Evolutionary conservation across 495 filamentous ascomycete species (phyloP), one percentile per base, ranked within the genome.

Genomic region (Penicillium egyptiacum): DNA sequence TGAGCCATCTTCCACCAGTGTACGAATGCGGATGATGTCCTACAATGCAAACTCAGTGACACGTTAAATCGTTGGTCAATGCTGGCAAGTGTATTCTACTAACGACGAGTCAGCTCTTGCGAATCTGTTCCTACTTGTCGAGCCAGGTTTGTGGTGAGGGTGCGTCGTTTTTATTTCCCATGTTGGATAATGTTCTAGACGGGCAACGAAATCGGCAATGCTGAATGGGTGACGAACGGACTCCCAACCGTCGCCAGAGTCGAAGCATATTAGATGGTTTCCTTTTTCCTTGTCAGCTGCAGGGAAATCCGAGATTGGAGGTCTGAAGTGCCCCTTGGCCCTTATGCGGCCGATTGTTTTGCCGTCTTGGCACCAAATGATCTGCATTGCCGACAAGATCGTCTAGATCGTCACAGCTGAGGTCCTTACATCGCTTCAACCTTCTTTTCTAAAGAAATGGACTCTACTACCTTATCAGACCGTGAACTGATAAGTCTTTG

Each of bases 1-100:
- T 57, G 25, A 78, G 72, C 76, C 73, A 79, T 65, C 73, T 67
- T 55, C 76, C 71, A 61, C 61, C 56, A 2, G 75, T 76, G 56
- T 75, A 80, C 14, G 37, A 37, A 50, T 74, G 59, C 59, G 68
- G 74, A 64, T 79, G 60, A 33, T 58, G 33, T n/a, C n/a, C 65
- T 74, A 53, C 7, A 52, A 47, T 16, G 5, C 14, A 55, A 26
- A 53, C 16, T 57, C 28, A 58, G 55, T 28, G 49, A 50, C 22
- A 39, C 16, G 8, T 12, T 31, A 28, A 14, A 8, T 23, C 1
- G 25, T 11, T 30, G 2, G 28, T 30, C 9, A 30, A 30, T 52
- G 2, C 0, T 14, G 4, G 20, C 41, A 2, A 25, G 19, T 26
- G 9, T 14, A 50, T 35, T n/a, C 25, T 51, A 53, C 41, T 46